Conservation (phyloP, 164 flowering plant genomes). For the Nelumbo lutea region DNA sequence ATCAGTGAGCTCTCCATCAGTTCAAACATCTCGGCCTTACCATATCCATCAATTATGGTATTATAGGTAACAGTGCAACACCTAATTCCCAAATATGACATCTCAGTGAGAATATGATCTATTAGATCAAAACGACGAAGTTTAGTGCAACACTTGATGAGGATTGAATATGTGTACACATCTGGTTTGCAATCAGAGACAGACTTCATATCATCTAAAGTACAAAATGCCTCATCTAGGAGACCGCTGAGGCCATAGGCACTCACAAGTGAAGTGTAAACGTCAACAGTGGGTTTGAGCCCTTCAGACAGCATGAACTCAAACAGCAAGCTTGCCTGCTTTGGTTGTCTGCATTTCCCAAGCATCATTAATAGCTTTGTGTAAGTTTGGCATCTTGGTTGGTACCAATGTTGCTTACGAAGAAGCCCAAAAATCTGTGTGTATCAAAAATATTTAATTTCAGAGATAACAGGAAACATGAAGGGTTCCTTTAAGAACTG, state of each 20-base stretch:
- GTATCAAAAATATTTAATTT: background rate
- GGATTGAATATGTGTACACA: conserved; percentile 61
- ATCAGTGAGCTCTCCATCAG: conserved; percentile 59
- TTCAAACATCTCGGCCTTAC: conserved; percentile 77
- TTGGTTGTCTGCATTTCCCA: conserved; percentile 67
- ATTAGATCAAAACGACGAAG: conserved; percentile 51
- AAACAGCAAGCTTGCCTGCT: conserved; percentile 63
- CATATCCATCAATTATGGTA: conserved; percentile 85
- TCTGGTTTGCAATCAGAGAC: conserved; percentile 74
- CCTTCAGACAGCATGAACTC: conserved; percentile 70
- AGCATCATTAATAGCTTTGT: conserved; percentile 76
- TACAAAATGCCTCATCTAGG: conserved; percentile 55
- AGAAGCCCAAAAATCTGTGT: conserved; percentile 72
- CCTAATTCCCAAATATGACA: conserved; percentile 61
- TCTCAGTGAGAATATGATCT: conserved; percentile 45
- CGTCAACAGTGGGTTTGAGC: conserved; percentile 65
- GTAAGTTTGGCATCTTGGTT: conserved; percentile 76
- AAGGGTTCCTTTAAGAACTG: background rate
- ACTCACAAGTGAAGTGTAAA: conserved; percentile 72
- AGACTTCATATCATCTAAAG: conserved; percentile 65
- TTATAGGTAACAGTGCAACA: conserved; percentile 67
- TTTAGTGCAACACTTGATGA: conserved; percentile 54
- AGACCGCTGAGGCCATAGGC: conserved; percentile 69
- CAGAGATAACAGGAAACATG: background rate
- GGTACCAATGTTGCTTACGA: conserved; percentile 82